Percentiles rank a stretch among this genome's conserved stretches.
Conservation (phyloP, 768 basidiomycete species). For the Collybia nuda region DNA sequence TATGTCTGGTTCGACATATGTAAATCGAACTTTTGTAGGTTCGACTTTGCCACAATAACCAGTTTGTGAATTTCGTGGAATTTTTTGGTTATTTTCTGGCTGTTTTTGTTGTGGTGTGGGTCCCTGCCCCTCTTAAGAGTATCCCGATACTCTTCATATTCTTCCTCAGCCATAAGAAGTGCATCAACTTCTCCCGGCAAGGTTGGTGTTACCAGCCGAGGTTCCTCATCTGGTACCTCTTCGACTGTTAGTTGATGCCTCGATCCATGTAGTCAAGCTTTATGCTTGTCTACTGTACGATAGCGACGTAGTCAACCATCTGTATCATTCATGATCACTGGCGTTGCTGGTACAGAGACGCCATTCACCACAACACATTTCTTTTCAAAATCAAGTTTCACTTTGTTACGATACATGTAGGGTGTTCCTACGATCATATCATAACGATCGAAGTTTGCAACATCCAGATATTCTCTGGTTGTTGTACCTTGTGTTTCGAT, state of each 20-base stretch:
- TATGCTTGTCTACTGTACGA: slow-evolving; percentile 2
- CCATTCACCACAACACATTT: slow-evolving; percentile 12
- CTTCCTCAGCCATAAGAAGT: not conserved
- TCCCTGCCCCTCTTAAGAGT: not conserved
- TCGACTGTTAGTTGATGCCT: not conserved
- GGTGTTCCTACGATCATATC: slow-evolving; percentile 34
- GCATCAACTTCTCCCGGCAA: not conserved
- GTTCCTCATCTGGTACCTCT: not conserved
- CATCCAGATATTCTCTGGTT: slow-evolving; percentile 22
- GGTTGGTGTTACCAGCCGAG: not conserved
- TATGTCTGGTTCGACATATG: not conserved
- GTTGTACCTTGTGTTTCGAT: slow-evolving; percentile 8
- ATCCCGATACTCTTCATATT: not conserved
- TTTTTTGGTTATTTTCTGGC: not conserved
- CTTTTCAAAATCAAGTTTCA: slow-evolving; percentile 21
- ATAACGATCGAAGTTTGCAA: slow-evolving; percentile 35
- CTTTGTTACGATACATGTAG: slow-evolving; percentile 24
- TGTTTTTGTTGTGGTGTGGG: not conserved
- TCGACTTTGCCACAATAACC: too few species aligned
- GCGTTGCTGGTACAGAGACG: not conserved
- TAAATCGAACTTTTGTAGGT: too few species aligned
- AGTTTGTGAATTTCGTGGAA: too few species aligned
- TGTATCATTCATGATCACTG: not conserved
- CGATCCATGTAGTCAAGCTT: not conserved
- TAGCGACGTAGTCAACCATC: not conserved